Base-by-base conservation (phyloP, 2,329 filamentous ascomycete species). In the Rutstroemia sp. region DNA sequence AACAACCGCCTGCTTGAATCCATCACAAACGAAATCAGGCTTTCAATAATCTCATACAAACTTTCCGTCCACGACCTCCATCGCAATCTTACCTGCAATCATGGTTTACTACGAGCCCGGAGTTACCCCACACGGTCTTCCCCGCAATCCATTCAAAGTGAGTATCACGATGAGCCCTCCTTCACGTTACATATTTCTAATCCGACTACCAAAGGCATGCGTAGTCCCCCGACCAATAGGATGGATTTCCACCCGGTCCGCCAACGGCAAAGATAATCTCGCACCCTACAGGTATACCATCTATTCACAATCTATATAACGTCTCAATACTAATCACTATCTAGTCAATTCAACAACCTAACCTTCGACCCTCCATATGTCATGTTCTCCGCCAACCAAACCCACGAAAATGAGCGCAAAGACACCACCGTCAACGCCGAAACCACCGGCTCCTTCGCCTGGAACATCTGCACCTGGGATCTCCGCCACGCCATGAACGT, bases 351-450 rank as follows among this genome's bases (percentile, higher is more conserved):
- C 74, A 82, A 79, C 68, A 84, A 84, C 61, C 74, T 85, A 0
- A 82, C 79, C 34, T 85, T 82, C 69, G 79, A 83, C 65, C 81
- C 81, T 0, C 81, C 81, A 0, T 82, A 82, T 63, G 77, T 85
- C 27, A 81, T 85, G 77, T 85, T 85, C 74, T 73, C 72, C 37
- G 75, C 78, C 2, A 84, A 85, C 68, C 78, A 83, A 65, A 80
- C 76, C 0, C 69, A 74, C 0, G 60, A 68, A 8, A 65, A 64
- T 2, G 52, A 62, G 0, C 76, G 77, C 57, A 85, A 85, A 65
- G 80, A 85, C 68, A 82, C 76, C 0, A 79, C 80, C 34, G 67
- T 71, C 62, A 85, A 85, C 66, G 77, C 72, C 60, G 79, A 84
- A 65, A 61, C 71, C 5, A 81, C 79, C 0, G 79, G 80, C 5